Evolutionary conservation across 2,329 filamentous ascomycete genomes (phyloP).

Genomic region (Fusarium clavum): DNA sequence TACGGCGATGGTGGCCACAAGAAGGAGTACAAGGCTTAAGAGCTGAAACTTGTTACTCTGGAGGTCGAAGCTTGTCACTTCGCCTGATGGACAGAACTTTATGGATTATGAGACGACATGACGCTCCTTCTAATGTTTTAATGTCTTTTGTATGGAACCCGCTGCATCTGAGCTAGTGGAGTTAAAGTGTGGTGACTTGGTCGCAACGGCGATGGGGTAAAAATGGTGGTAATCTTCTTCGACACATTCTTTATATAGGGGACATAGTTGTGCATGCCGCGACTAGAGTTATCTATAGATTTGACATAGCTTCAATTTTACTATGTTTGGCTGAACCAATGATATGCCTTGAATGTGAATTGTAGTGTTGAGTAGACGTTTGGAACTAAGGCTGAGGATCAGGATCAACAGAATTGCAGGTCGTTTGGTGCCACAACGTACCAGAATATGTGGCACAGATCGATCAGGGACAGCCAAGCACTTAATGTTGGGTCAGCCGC

Average conservation of each 20-base stretch:
- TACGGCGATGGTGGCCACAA: constrained; percentile 7
- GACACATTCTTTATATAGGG: constrained; percentile 34
- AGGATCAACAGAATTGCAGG: background rate
- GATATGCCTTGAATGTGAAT: rapidly evolving
- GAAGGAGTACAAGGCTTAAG: constrained; percentile 25
- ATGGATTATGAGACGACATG: constrained; percentile 3
- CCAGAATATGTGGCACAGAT: background rate
- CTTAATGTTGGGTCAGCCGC: background rate
- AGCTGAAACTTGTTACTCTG: background rate
- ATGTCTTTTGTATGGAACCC: constrained; percentile 4
- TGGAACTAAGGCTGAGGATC: background rate
- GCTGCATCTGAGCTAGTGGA: background rate
- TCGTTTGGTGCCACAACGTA: background rate
- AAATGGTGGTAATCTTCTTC: constrained; percentile 27
- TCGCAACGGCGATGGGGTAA: background rate
- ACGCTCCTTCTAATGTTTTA: constrained; percentile 25
- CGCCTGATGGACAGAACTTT: background rate
- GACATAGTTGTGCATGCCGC: constrained; percentile 25
- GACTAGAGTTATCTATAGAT: constrained; percentile 28
- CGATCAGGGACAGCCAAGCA: background rate
- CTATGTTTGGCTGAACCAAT: background rate
- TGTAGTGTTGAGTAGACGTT: rapidly evolving
- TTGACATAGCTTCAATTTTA: constrained; percentile 2
- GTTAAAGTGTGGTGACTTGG: background rate
- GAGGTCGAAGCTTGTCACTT: background rate